These are phyloP conservation scores for Cytospora mali DNA, from an alignment of 2,329 filamentous ascomycete genomes.

Conservation along the genomic window DNA sequence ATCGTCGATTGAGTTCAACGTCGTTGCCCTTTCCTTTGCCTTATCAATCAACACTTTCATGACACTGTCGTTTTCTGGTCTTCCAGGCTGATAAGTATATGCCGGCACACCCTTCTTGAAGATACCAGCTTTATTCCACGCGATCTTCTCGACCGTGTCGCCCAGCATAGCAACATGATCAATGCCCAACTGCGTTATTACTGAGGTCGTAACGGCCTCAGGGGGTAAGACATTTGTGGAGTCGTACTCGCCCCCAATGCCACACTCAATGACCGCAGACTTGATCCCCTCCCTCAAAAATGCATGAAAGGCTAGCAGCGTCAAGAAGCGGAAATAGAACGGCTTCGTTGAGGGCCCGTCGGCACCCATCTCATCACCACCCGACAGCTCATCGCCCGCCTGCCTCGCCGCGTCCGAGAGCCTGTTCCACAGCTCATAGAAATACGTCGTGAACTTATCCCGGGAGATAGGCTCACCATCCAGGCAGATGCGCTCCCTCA, in stretches of 20 bases:
- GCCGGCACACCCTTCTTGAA: conserved; percentile 69
- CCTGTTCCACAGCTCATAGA: conserved; percentile 82
- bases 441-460: conserved; percentile 71
- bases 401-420: conserved; percentile 45
- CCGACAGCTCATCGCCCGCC: conserved; percentile 35
- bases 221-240: conserved; percentile 79
- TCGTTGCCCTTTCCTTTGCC: conserved; percentile 57
- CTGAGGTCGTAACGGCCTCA: conserved; percentile 67
- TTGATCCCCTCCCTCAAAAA: conserved; percentile 77
- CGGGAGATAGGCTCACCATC: conserved; percentile 71
- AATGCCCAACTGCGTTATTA: conserved; percentile 79
- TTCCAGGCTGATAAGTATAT: conserved; percentile 55
- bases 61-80: conserved; percentile 41
- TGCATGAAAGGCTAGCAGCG: conserved; percentile 82
- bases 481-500: conserved; percentile 83
- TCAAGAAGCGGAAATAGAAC: conserved; percentile 90
- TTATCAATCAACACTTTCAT: conserved; percentile 44
- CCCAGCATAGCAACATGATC: conserved; percentile 85
- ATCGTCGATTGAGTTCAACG: conserved; percentile 43
- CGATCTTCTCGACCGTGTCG: conserved; percentile 74
- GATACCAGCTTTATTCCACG: conserved; percentile 91
- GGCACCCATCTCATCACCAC: conserved; percentile 52
- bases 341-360: conserved; percentile 70
- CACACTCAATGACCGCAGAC: conserved; percentile 85
- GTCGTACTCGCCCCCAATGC: conserved; percentile 92